These are phyloP conservation scores for Nemania diffusa DNA, from an alignment of 2,329 filamentous ascomycete genomes.

Conservation along the genomic window DNA sequence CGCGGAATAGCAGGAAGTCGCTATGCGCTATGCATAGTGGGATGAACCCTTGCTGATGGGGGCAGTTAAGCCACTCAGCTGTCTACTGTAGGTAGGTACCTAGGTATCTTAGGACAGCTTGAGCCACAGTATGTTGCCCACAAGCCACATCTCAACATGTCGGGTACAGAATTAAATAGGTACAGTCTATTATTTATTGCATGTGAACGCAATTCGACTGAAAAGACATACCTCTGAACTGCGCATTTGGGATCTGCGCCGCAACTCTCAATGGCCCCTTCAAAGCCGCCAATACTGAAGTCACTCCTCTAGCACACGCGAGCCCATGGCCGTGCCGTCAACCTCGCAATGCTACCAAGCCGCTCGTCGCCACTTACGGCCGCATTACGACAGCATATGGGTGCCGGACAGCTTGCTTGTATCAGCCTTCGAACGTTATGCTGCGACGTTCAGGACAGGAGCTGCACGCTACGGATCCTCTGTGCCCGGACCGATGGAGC, in stretches of 20 bases:
- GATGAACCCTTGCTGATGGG: not conserved
- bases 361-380: conserved; percentile 55
- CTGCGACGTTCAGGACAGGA: conserved; percentile 44
- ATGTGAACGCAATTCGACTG: not conserved
- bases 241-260: not conserved
- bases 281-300: conserved; percentile 23
- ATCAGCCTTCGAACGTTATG: conserved; percentile 61
- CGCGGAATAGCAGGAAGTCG: not conserved
- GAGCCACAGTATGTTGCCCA: not conserved
- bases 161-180: not conserved
- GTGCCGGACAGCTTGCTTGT: conserved; percentile 67
- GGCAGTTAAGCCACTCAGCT: not conserved
- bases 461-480: conserved; percentile 50
- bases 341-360: conserved; percentile 61
- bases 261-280: conserved; percentile 9
- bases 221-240: not conserved
- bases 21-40: not conserved
- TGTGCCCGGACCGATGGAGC: conserved; percentile 65
- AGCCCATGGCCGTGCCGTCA: conserved; percentile 59
- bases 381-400: conserved; percentile 62
- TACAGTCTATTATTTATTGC: not conserved
- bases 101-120: not conserved
- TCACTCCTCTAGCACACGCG: conserved; percentile 19
- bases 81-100: not conserved
- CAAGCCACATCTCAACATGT: not conserved